Base-by-base conservation (phyloP, 2,329 filamentous ascomycete species). In the Cyanodermella asteris region DNA sequence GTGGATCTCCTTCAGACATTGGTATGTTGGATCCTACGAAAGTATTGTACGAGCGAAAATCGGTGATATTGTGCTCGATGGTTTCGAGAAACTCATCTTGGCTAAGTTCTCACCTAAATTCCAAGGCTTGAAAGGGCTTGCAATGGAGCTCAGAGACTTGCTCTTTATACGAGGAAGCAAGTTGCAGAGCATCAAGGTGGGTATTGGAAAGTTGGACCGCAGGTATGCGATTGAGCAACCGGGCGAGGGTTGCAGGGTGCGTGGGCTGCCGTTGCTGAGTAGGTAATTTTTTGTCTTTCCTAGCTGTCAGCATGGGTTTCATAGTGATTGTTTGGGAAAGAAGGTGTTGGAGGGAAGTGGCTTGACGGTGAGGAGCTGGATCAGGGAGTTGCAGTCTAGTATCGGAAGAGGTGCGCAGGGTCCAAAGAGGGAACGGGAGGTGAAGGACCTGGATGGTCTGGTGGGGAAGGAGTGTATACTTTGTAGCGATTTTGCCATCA, bases 211-310 rank as follows among this genome's bases (percentile, higher is more conserved):
- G 0, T 61, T 94, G 3, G 81, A 91, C 42, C 68, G 74, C 33
- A 69, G 87, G 4, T 97, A 93, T 42, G 87, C 84, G 2, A 90
- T 97, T 33, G 84, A 94, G 5, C 82, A 93, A 44, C 82, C 87
- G 0, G 87, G 87, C 1, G 87, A 97, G 56, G 72, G 77, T 44
- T 97, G 87, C 48, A 91, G 82, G 51, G 67, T 73, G 3, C 94
- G 87, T 42, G 66, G 70, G 0, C 51, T 93, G 28, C 87, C 87
- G 7, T 53, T 94, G 26, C 59, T 94, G n/a, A 82, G 75, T 41
- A 56, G 82, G 26, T 82, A 93, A 39, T 94, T 94, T 50, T 94
- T 93, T 38, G 84, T 94, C 11, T 97, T 94, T 36, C 84, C 87
- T 5, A n/a, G n/a, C n/a, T 97, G 87, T 47, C 87, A 94, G 53